Evolutionary conservation across 805 yeast genomes (phyloP).

Genomic region (Ogataea neopini): DNA sequence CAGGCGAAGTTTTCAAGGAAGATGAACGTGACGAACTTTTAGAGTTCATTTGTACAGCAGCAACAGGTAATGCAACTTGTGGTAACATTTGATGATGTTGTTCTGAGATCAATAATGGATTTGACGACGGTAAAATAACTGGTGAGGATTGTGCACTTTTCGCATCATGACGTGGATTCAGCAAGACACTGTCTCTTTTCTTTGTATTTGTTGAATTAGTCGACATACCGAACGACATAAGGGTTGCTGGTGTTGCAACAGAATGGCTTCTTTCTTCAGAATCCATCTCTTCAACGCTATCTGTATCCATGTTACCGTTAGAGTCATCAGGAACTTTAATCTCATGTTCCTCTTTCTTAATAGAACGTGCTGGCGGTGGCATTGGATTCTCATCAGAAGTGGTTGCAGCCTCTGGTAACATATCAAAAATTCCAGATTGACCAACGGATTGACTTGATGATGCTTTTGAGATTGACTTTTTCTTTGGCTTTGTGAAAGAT

Average conservation of each 20-base stretch:
- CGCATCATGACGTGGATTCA: conserved; percentile 34
- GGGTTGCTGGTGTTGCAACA: conserved; percentile 34
- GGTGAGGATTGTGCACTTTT: conserved; percentile 37
- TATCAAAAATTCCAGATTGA: conserved; percentile 25
- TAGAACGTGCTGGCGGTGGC: conserved; percentile 27
- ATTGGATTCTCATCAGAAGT: conserved; percentile 27
- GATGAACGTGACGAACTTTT: conserved; percentile 16
- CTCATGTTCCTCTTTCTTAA: conserved; percentile 4
- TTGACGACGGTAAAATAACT: conserved; percentile 38
- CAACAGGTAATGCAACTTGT: conserved; percentile 8
- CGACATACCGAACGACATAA: conserved; percentile 32
- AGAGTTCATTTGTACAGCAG: conserved; percentile 12
- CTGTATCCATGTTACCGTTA: background rate
- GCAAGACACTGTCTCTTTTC: conserved; percentile 30
- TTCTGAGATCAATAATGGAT: conserved; percentile 14
- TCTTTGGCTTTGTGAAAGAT: conserved; percentile 11
- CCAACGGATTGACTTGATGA: conserved; percentile 7
- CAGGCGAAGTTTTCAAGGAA: conserved; percentile 21
- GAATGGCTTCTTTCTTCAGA: conserved; percentile 17
- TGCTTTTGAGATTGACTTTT: conserved; percentile 2
- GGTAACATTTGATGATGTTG: conserved; percentile 17
- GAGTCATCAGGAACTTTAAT: background rate
- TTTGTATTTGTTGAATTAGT: conserved; percentile 7
- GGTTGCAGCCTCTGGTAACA: conserved; percentile 37
- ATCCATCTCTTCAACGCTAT: background rate